phyloP scores from a whole-genome alignment of 495 filamentous ascomycete species.

The Amphirosellinia nigrospora region DNA sequence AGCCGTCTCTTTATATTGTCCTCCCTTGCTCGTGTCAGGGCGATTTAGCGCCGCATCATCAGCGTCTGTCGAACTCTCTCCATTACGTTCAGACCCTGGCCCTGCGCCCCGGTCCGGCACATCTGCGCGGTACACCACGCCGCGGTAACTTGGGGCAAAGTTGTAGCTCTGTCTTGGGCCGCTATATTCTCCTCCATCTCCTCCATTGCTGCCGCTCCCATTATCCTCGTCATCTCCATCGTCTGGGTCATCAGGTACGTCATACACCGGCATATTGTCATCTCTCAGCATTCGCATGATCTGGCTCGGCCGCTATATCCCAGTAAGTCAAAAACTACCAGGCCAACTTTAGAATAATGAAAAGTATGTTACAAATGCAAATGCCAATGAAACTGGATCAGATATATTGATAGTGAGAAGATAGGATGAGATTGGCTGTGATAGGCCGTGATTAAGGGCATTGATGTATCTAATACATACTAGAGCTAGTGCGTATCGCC shows the following conservation, averaged over 20 bases:
- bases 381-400: not conserved
- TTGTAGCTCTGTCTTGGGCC: conserved; percentile 85
- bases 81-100: conserved; percentile 30
- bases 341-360: not conserved
- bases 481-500: conserved; percentile 80
- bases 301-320: conserved; percentile 62
- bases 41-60: conserved; percentile 25
- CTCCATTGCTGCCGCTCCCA: conserved; percentile 47
- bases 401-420: not conserved
- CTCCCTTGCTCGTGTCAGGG: conserved; percentile 13
- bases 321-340: conserved; percentile 20
- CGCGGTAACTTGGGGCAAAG: conserved; percentile 86
- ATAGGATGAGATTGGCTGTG: not conserved
- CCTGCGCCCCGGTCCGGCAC: conserved; percentile 61
- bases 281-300: conserved; percentile 73
- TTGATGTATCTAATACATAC: conserved; percentile 53
- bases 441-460: not conserved
- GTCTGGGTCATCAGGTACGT: conserved; percentile 66
- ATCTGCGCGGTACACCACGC: conserved; percentile 85
- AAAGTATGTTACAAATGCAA: not conserved
- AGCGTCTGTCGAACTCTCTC: conserved; percentile 19
- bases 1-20: conserved; percentile 24
- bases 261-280: conserved; percentile 74
- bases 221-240: conserved; percentile 58
- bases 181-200: conserved; percentile 48